A percentile compares a stretch with the other conserved stretches of the same genome.
Conservation (phyloP, 192 early-diverging fungal genomes). For the Gamsiella multidivaricata region DNA sequence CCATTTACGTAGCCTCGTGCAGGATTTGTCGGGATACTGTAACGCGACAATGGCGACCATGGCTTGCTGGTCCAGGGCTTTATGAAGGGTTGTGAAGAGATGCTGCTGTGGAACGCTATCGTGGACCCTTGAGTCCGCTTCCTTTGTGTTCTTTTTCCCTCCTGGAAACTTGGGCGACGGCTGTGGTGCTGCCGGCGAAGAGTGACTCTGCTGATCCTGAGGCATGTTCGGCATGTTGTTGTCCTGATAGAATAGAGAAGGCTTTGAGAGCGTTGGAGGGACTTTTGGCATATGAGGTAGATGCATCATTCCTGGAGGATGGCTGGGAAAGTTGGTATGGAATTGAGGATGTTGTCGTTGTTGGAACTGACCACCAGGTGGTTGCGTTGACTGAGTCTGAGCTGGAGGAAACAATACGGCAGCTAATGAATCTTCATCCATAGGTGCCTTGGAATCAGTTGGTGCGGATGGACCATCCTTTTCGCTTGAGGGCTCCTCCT, state of each 20-base stretch:
- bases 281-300: slow-evolving; percentile 15
- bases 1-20: slow-evolving; percentile 29
- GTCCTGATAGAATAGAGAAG: slow-evolving; percentile 1
- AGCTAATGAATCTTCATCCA: slow-evolving; percentile 19
- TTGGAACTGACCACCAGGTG: neutral
- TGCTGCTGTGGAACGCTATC: slow-evolving; percentile 18
- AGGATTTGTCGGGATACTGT: slow-evolving; percentile 44
- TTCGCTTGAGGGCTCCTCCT: neutral
- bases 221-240: neutral
- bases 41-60: slow-evolving; percentile 48
- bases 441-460: slow-evolving; percentile 3
- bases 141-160: slow-evolving; percentile 10
- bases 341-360: slow-evolving; percentile 16
- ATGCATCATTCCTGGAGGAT: slow-evolving; percentile 6
- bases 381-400: neutral
- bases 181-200: neutral
- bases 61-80: slow-evolving; percentile 23
- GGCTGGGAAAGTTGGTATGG: slow-evolving; percentile 11
- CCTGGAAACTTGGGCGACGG: neutral
- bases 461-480: neutral
- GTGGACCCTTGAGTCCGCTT: neutral
- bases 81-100: slow-evolving; percentile 28
- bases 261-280: slow-evolving; percentile 26
- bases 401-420: slow-evolving; percentile 13
- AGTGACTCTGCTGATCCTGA: slow-evolving; percentile 1